These are phyloP conservation scores for Leucoagaricus sp. DNA, from an alignment of 1,284 basidiomycete genomes.

Conservation along the genomic window DNA sequence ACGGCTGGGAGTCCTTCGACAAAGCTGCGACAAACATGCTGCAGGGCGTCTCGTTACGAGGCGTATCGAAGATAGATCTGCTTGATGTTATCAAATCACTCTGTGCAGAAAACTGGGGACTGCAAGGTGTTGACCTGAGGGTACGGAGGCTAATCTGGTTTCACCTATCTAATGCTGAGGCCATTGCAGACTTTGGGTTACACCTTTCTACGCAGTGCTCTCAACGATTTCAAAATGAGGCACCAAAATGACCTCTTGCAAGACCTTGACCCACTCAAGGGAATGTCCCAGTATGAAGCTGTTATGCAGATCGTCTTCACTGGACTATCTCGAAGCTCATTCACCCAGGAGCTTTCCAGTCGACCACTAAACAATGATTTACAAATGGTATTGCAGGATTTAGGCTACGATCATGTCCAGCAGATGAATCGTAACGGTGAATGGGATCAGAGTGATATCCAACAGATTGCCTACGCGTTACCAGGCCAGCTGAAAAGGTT, in stretches of 20 bases:
- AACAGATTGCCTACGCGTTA: slow-evolving; percentile 40
- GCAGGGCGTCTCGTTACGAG: slow-evolving; percentile 17
- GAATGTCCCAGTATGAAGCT: neutral
- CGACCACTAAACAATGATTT: slow-evolving; percentile 16
- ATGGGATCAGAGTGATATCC: slow-evolving; percentile 35
- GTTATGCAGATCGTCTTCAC: neutral
- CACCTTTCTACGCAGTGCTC: slow-evolving; percentile 23
- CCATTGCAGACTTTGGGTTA: slow-evolving; percentile 20
- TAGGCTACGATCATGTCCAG: slow-evolving; percentile 41
- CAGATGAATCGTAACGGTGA: slow-evolving; percentile 50
- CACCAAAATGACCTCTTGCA: slow-evolving; percentile 5
- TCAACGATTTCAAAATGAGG: slow-evolving; percentile 19
- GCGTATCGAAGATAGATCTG: slow-evolving; percentile 23
- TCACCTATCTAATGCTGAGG: neutral
- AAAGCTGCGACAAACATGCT: slow-evolving; percentile 1
- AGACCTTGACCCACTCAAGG: slow-evolving; percentile 3
- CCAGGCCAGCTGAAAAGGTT: slow-evolving; percentile 44
- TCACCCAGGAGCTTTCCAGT: neutral
- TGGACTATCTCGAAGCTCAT: slow-evolving; percentile 28
- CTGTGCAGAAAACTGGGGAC: slow-evolving; percentile 37
- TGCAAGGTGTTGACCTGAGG: slow-evolving; percentile 29
- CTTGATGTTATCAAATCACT: slow-evolving; percentile 29
- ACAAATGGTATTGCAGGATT: slow-evolving; percentile 31
- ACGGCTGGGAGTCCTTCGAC: slow-evolving; percentile 26
- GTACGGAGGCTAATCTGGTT: slow-evolving; percentile 22